Percentiles rank a stretch among this genome's conserved stretches.
These are phyloP conservation scores for Fraxinus quadrangulata DNA, from an alignment of 257 asterid species.

Conservation along the genomic window DNA sequence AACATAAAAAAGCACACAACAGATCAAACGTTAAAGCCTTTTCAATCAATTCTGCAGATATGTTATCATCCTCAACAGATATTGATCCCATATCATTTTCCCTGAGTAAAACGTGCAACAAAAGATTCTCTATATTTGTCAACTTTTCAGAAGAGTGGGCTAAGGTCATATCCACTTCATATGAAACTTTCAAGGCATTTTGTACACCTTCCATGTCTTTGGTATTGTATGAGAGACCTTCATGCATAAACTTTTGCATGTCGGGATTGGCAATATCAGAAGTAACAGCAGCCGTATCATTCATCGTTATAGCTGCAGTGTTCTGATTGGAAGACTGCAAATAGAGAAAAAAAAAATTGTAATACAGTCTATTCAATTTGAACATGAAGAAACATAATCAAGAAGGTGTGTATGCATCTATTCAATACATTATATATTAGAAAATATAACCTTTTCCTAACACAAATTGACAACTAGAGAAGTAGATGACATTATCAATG, in stretches of 20 bases:
- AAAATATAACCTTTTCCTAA: neutral
- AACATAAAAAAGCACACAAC: conserved; percentile 51
- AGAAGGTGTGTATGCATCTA: neutral
- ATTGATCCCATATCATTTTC: conserved; percentile 51
- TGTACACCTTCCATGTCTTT: conserved; percentile 36
- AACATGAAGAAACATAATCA: neutral
- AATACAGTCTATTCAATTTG: neutral
- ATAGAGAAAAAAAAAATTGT: neutral
- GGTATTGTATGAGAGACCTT: conserved; percentile 29
- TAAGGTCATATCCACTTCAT: conserved; percentile 44
- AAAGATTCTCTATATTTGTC: conserved; percentile 59
- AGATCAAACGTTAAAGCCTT: conserved; percentile 64
- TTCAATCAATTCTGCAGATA: conserved; percentile 57
- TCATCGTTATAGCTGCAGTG: conserved; percentile 23
- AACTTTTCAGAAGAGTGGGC: conserved; percentile 65
- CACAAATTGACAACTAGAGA: neutral
- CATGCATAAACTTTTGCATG: conserved; percentile 32
- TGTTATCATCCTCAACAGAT: conserved; percentile 46
- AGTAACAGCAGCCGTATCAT: conserved; percentile 19
- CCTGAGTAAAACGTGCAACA: conserved; percentile 44
- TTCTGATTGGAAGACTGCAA: conserved; percentile 19
- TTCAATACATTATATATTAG: neutral
- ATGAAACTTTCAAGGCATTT: conserved; percentile 43
- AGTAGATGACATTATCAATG: neutral
- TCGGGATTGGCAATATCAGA: conserved; percentile 30